Percentiles rank a stretch among this genome's conserved stretches.
phyloP scores from a whole-genome alignment of 2,329 filamentous ascomycete genomes.

The Colletotrichum lini region DNA sequence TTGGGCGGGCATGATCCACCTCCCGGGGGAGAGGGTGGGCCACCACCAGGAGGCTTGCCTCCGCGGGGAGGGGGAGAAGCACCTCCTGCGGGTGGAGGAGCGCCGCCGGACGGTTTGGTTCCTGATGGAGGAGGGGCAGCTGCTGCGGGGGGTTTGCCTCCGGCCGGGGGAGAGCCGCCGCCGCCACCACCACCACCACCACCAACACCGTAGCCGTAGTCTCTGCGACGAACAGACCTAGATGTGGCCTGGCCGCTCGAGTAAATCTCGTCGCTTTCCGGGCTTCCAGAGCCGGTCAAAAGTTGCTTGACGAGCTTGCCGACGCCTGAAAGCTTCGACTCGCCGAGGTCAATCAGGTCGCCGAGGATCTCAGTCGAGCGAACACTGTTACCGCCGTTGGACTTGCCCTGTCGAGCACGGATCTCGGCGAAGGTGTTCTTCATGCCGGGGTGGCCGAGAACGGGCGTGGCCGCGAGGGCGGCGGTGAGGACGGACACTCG shows the following conservation, averaged over 20 bases:
- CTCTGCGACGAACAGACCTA: background rate
- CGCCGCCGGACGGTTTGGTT: background rate
- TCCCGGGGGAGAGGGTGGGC: background rate
- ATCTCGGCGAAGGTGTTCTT: slow-evolving; percentile 42
- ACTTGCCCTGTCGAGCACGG: slow-evolving; percentile 30
- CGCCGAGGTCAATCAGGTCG: slow-evolving; percentile 52
- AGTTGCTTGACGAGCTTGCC: slow-evolving; percentile 55
- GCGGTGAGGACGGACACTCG: slow-evolving; percentile 29
- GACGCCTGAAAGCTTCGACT: slow-evolving; percentile 50
- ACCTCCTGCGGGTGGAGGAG: background rate
- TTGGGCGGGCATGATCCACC: slow-evolving; percentile 40
- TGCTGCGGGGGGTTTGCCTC: slow-evolving; percentile 2
- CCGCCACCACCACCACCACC: background rate
- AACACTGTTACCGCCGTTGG: background rate
- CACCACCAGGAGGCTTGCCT: background rate
- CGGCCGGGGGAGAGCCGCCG: slow-evolving; percentile 4
- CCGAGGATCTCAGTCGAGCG: slow-evolving; percentile 48
- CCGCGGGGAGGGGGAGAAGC: background rate
- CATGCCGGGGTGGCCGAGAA: slow-evolving; percentile 42
- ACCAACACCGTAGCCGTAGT: slow-evolving; percentile 13
- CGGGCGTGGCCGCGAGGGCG: slow-evolving; percentile 35
- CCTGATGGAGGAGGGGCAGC: background rate
- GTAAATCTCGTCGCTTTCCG: slow-evolving; percentile 45
- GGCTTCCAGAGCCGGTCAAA: slow-evolving; percentile 50
- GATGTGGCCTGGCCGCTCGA: background rate